Evolutionary conservation across 805 yeast genomes (phyloP).

Genomic region (Ogataea pignaliae): DNA sequence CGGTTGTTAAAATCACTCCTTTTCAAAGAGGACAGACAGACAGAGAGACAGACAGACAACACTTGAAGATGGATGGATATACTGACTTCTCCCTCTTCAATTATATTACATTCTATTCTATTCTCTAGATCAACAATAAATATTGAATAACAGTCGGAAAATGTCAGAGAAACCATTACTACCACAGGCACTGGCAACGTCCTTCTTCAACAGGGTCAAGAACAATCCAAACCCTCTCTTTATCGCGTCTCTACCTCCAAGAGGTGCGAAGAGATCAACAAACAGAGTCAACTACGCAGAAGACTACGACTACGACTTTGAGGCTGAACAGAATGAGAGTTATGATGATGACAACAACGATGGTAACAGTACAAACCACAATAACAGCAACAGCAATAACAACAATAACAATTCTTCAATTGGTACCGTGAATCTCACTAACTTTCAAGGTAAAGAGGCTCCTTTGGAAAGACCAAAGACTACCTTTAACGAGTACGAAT

Average conservation of each 20-base stretch:
- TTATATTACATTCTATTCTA: not conserved
- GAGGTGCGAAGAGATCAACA: slow-evolving; percentile 71
- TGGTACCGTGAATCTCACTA: slow-evolving; percentile 21
- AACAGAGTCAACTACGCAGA: slow-evolving; percentile 77
- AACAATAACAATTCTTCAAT: slow-evolving; percentile 1
- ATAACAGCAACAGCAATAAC: slow-evolving; percentile 1
- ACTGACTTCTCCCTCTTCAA: not conserved
- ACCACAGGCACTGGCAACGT: slow-evolving; percentile 81
- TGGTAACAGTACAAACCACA: not conserved
- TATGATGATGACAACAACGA: slow-evolving; percentile 43
- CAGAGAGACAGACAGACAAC: too few relatives aligned
- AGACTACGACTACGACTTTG: slow-evolving; percentile 53
- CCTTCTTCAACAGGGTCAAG: slow-evolving; percentile 66
- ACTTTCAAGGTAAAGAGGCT: slow-evolving; percentile 37
- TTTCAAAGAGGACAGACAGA: too few relatives aligned
- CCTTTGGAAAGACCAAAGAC: slow-evolving; percentile 33
- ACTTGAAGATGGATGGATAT: too few relatives aligned
- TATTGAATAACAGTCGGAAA: too few relatives aligned
- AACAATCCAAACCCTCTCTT: slow-evolving; percentile 71
- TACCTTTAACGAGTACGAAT: slow-evolving; percentile 30
- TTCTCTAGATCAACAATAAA: too few relatives aligned
- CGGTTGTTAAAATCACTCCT: too few relatives aligned
- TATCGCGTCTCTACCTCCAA: slow-evolving; percentile 67
- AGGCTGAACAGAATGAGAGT: slow-evolving; percentile 20
- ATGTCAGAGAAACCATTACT: slow-evolving; percentile 28